Conservation (phyloP, 306 rosid species). For the Castanopsis chinensis region DNA sequence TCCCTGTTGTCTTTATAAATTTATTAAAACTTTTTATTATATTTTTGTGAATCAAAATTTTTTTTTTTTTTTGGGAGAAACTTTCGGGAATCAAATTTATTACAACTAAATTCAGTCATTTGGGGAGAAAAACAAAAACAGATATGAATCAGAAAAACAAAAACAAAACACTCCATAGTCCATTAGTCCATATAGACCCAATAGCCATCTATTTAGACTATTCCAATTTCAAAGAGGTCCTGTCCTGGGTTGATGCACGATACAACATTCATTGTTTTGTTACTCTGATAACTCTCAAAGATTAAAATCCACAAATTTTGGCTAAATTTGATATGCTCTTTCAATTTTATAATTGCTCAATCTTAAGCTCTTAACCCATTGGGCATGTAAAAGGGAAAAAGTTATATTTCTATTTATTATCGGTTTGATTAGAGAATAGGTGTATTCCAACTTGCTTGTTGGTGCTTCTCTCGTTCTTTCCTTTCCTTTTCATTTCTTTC, state of each 20-base stretch:
- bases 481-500: neutral
- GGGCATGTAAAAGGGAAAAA: neutral
- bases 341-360: neutral
- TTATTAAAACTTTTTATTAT: no score
- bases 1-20: no score
- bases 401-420: neutral
- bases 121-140: no score
- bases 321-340: neutral
- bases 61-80: no score
- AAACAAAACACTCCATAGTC: no score
- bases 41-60: no score
- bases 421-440: neutral
- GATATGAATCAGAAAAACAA: no score
- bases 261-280: neutral
- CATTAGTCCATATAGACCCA: no score
- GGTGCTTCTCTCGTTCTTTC: neutral
- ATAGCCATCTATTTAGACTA: neutral
- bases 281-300: neutral
- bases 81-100: no score
- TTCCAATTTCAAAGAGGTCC: neutral
- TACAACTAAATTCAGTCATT: no score
- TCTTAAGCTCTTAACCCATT: neutral
- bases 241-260: neutral
- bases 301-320: neutral
- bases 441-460: neutral